Conservation (phyloP, 2,329 filamentous ascomycete genomes). For the Knufia petricola region DNA sequence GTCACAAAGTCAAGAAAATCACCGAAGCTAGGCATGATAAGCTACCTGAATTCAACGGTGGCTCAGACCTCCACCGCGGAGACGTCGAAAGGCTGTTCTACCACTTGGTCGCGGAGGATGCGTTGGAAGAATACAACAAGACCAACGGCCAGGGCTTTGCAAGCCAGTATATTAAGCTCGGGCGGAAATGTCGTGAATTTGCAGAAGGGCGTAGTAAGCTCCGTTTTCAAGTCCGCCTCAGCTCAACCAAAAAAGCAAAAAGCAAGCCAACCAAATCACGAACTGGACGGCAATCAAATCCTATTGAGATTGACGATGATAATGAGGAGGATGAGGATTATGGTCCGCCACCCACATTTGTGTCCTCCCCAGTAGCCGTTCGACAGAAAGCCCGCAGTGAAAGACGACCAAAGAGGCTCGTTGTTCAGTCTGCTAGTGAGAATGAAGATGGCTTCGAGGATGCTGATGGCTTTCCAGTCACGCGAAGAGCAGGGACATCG, state of each 20-base stretch:
- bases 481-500: constrained; percentile 25
- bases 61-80: constrained; percentile 58
- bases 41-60: constrained; percentile 55
- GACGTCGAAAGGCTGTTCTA: constrained; percentile 81
- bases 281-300: constrained; percentile 24
- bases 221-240: constrained; percentile 45
- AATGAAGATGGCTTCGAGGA: constrained; percentile 37
- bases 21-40: constrained; percentile 44
- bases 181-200: constrained; percentile 40
- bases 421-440: constrained; percentile 12
- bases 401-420: background rate
- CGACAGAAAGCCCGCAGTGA: background rate
- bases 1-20: constrained; percentile 53
- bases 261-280: constrained; percentile 24
- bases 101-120: constrained; percentile 62
- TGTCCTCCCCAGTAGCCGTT: constrained; percentile 47
- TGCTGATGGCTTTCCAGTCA: constrained; percentile 23
- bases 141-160: constrained; percentile 56
- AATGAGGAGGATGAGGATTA: constrained; percentile 28
- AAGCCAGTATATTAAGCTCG: constrained; percentile 52
- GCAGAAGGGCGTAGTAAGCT: constrained; percentile 35
- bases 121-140: constrained; percentile 60
- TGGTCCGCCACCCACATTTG: constrained; percentile 53
- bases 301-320: constrained; percentile 24
- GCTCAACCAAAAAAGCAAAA: constrained; percentile 34